Base-by-base conservation (phyloP, 192 early-diverging fungal genomes). In the Coemansia guatemalensis region DNA sequence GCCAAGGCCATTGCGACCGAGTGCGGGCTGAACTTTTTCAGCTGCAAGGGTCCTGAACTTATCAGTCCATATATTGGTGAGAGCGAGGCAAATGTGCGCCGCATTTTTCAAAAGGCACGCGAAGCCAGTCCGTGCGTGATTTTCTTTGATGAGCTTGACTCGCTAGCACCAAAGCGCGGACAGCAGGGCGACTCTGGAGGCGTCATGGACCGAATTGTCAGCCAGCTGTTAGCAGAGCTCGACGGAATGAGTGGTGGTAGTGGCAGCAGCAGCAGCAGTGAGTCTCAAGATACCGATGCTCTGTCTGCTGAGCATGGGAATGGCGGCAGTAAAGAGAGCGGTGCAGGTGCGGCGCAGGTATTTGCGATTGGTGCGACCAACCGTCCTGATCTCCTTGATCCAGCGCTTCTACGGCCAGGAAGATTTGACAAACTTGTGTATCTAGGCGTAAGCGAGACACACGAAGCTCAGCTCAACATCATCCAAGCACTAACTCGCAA, bases 1-100 rank as follows among this genome's bases (percentile, higher is more conserved):
- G 98, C 98, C 30, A 99, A 99, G 78, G 98, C 98, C 1, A 93
- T 99, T 60, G 98, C 98, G 0, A 98, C 97, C 18, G 95, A 92
- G 2, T 96, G 97, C 74, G 90, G 92, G 6, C 88, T 99, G 32
- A 99, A 99, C 80, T 99, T 99, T 66, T 90, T 99, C 62, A 95
- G 93, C 23, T 95, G 98, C 59, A 99, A 99, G 79, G 97, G 97
- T 1, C 97, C 97, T 5, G 96, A 99, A 62, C 79, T 99, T 23
- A 81, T 98, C n/a, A 98, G 95, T 79, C 95, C 97, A 88, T 99
- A 99, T 69, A 95, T 99, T 75, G 98, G 98, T 66, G 98, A 99
- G 77, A 95, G 94, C 26, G 98, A 99, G 78, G 92, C 92, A 1
- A 98, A 99, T 62, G 98, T 99, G 2, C 86, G 98, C 1, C 81